These are phyloP conservation scores for Psidium friedrichsthalianum DNA, from an alignment of 345 rosid genomes.

Conservation along the genomic window DNA sequence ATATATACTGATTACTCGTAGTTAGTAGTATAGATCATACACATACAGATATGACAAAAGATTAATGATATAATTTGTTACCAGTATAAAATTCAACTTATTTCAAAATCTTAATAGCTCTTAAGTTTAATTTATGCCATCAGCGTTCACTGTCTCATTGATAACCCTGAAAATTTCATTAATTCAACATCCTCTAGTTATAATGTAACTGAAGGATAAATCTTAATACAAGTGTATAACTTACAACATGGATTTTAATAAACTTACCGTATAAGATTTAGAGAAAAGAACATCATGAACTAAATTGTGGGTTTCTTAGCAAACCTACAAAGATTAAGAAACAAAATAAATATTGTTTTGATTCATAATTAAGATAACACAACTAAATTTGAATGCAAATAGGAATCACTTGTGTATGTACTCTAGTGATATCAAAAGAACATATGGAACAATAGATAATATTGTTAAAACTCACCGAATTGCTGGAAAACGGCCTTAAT, in stretches of 20 bases:
- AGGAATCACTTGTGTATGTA: background rate
- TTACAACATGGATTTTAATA: background rate
- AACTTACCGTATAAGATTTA: background rate
- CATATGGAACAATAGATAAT: background rate
- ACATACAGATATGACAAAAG: background rate
- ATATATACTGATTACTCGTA: background rate
- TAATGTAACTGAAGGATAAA: background rate
- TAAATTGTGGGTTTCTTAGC: background rate
- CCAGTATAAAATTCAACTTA: too few species aligned
- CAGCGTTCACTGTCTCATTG: too few species aligned
- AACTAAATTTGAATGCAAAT: background rate
- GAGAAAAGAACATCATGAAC: background rate
- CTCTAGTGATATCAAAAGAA: background rate
- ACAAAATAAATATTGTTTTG: background rate
- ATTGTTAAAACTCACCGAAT: slow-evolving; percentile 32
- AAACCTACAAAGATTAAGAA: background rate
- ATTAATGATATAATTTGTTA: background rate
- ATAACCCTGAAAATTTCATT: background rate
- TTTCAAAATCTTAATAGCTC: too few species aligned
- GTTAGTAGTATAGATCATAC: background rate
- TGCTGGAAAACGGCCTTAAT: slow-evolving; percentile 54
- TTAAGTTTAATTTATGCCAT: too few species aligned
- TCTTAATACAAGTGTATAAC: background rate
- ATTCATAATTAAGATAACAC: background rate
- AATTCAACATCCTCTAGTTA: background rate